phyloP scores from a whole-genome alignment of 768 basidiomycete species.

The Boletellus ananas region DNA sequence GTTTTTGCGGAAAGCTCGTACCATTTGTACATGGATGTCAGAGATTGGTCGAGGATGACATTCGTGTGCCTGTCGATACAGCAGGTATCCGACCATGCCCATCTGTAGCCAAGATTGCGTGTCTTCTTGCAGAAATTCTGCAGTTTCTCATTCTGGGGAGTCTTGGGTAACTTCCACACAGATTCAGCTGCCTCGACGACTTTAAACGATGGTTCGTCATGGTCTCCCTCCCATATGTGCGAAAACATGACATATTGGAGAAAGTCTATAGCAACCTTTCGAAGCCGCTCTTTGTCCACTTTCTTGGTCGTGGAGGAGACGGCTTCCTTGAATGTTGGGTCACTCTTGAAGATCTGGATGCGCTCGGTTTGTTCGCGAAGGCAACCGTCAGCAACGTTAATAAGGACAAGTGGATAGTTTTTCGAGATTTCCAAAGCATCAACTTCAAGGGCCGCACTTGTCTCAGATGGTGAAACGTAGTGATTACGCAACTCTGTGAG shows the following conservation, averaged over 20 bases:
- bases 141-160: conserved; percentile 2
- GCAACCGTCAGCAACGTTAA: neutral
- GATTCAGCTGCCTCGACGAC: conserved; percentile 2
- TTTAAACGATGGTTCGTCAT: conserved; percentile 6
- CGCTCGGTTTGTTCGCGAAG: neutral
- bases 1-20: conserved; percentile 8
- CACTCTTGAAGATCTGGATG: neutral
- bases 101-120: conserved; percentile 7
- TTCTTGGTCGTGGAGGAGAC: conserved; percentile 7
- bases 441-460: neutral
- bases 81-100: conserved; percentile 13
- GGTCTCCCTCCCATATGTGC: conserved; percentile 6
- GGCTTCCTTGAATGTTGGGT: neutral
- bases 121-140: conserved; percentile 5
- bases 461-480: neutral
- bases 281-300: conserved; percentile 4
- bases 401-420: neutral
- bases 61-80: conserved; percentile 7
- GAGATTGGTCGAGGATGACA: conserved; percentile 4
- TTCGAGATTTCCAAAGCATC: neutral
- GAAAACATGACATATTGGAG: conserved; percentile 12
- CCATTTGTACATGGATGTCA: conserved; percentile 14
- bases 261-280: neutral
- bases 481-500: neutral
- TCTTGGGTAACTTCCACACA: conserved; percentile 4